Conservation (phyloP, 805 yeast species). For the Pichia ethanolica region DNA sequence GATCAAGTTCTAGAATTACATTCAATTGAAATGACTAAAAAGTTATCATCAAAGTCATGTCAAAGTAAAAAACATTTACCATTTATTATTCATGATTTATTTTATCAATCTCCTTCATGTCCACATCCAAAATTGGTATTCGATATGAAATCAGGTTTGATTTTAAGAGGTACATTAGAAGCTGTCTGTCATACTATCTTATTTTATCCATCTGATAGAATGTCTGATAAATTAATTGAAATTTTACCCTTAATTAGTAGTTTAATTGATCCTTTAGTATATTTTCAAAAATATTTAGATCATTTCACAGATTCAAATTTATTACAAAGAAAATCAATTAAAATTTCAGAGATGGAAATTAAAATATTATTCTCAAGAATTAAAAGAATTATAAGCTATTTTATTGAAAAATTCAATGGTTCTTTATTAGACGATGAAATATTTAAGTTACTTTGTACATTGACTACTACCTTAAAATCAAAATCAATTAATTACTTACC, state of each 20-base stretch:
- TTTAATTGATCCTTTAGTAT: constrained; percentile 34
- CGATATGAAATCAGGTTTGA: constrained; percentile 39
- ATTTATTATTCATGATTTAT: constrained; percentile 3
- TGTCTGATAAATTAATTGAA: constrained; percentile 37
- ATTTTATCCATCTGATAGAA: constrained; percentile 36
- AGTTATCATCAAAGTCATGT: neutral
- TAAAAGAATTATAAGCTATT: constrained; percentile 5
- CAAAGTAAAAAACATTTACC: constrained; percentile 2
- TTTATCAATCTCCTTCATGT: constrained; percentile 30
- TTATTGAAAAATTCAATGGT: constrained; percentile 53
- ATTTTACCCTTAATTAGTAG: constrained; percentile 52
- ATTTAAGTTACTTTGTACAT: constrained; percentile 21
- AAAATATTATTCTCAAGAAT: constrained; percentile 7
- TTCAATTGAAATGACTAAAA: neutral
- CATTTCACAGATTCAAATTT: constrained; percentile 6
- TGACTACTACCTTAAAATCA: neutral
- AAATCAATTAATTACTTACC: neutral
- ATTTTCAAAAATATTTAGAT: constrained; percentile 28
- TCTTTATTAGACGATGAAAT: constrained; percentile 58
- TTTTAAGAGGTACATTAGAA: constrained; percentile 54
- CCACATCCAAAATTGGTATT: constrained; percentile 58
- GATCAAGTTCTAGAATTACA: neutral
- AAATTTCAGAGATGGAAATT: constrained; percentile 9
- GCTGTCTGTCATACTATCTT: constrained; percentile 70
- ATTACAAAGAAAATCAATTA: neutral